Evolutionary conservation across 1,284 basidiomycete species (phyloP).

Genomic region (Takashimella koratensis): DNA sequence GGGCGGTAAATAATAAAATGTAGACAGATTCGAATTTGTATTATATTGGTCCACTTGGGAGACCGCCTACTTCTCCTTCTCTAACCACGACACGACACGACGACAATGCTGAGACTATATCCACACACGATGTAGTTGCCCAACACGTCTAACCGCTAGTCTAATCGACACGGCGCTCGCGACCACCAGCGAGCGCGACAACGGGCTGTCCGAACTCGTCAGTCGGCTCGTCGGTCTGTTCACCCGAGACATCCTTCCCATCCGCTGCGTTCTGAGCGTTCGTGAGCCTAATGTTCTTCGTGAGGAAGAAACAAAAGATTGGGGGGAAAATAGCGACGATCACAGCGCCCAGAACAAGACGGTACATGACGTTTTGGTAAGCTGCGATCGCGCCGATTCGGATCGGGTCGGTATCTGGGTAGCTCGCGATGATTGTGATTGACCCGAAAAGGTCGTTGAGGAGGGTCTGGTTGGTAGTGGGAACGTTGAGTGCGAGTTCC

Average conservation of each 20-base stretch:
- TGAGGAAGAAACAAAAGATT: constrained; percentile 43
- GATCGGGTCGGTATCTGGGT: constrained; percentile 56
- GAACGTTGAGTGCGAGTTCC: constrained; percentile 57
- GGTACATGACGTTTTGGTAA: constrained; percentile 47
- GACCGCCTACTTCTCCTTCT: too few species aligned
- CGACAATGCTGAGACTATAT: too few species aligned
- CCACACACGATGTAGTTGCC: too few species aligned
- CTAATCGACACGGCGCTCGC: neutral
- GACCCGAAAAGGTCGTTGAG: constrained; percentile 54
- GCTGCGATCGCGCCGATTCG: constrained; percentile 58
- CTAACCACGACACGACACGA: too few species aligned
- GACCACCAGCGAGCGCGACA: neutral
- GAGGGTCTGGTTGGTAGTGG: constrained; percentile 43
- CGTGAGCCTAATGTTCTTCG: constrained; percentile 48
- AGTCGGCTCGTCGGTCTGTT: constrained; percentile 16
- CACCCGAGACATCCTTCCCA: constrained; percentile 36
- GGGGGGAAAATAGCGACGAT: constrained; percentile 47
- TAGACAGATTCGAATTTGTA: too few species aligned
- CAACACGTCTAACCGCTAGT: too few species aligned
- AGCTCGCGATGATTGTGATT: constrained; percentile 53
- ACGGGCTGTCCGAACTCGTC: neutral
- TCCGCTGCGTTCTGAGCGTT: constrained; percentile 52
- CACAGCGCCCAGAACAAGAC: constrained; percentile 37
- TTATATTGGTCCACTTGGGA: too few species aligned
- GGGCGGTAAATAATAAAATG: too few species aligned